Percentiles rank a stretch among this genome's conserved stretches.
phyloP scores from a whole-genome alignment of 805 yeast genomes.

The Pichia kluyveri region DNA sequence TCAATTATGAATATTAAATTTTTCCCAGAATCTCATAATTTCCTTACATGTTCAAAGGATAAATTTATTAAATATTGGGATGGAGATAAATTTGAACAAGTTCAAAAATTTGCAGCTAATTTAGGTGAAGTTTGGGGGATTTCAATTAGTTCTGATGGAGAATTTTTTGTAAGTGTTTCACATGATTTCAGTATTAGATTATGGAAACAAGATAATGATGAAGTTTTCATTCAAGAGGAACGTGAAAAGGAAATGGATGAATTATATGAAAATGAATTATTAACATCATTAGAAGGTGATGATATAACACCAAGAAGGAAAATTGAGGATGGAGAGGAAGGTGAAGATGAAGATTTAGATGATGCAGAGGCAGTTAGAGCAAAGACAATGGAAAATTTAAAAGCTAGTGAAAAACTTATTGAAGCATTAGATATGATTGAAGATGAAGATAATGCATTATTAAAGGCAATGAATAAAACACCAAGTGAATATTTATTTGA shows the following conservation, averaged over 20 bases:
- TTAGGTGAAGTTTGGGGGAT: constrained; percentile 92
- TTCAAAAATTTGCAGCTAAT: constrained; percentile 80
- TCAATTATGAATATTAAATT: constrained; percentile 85
- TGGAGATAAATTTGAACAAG: constrained; percentile 91
- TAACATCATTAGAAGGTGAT: constrained; percentile 60
- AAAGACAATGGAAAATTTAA: constrained; percentile 84
- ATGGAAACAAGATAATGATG: constrained; percentile 93
- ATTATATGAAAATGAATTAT: constrained; percentile 70
- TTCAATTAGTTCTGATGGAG: constrained; percentile 66
- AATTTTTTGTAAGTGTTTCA: constrained; percentile 68
- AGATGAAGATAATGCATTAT: constrained; percentile 66
- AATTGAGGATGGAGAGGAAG: constrained; percentile 26
- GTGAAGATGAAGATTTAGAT: constrained; percentile 35
- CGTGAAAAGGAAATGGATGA: constrained; percentile 94
- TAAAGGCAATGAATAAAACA: constrained; percentile 58
- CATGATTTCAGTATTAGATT: constrained; percentile 90
- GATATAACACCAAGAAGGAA: constrained; percentile 29
- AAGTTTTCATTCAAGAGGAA: constrained; percentile 95
- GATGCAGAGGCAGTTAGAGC: constrained; percentile 60
- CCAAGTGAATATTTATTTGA: constrained; percentile 78
- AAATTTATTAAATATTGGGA: constrained; percentile 93
- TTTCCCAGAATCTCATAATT: constrained; percentile 78
- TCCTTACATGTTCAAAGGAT: constrained; percentile 87
- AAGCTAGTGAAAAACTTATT: constrained; percentile 87
- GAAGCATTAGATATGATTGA: constrained; percentile 84